phyloP scores from a whole-genome alignment of 208 protist species.

The Leptomonas seymouri region DNA sequence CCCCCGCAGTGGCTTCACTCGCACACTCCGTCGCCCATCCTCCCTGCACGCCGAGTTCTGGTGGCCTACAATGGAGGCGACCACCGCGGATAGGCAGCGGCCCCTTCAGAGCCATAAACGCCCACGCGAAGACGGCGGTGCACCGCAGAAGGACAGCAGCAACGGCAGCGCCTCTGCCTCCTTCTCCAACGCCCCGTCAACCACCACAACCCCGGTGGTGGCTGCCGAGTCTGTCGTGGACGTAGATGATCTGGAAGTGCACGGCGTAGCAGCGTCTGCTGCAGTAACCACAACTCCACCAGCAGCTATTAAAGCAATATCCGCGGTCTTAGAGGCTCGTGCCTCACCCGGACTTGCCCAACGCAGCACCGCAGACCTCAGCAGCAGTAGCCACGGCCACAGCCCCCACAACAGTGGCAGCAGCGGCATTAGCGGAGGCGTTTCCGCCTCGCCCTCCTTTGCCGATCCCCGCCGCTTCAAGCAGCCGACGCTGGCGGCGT shows the following conservation, averaged over 20 bases:
- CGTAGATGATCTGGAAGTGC: conserved; percentile 19
- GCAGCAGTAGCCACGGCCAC: conserved; percentile 7
- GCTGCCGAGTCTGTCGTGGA: conserved; percentile 16
- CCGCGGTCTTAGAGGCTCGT: not conserved
- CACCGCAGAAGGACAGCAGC: conserved; percentile 2
- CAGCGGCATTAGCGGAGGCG: not conserved
- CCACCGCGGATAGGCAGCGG: conserved; percentile 7
- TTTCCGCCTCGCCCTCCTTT: not conserved
- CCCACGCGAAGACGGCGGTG: conserved; percentile 9
- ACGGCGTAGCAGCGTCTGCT: not conserved
- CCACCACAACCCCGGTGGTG: conserved; percentile 4
- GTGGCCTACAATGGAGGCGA: conserved; percentile 4
- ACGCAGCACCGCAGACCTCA: conserved; percentile 12
- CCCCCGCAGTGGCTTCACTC: not conserved
- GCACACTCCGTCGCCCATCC: not conserved
- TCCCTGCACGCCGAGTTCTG: not conserved
- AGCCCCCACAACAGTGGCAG: conserved; percentile 10
- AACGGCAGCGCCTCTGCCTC: conserved; percentile 18
- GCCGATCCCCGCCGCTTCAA: conserved; percentile 42
- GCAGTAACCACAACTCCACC: not conserved
- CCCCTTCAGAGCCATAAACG: conserved; percentile 9
- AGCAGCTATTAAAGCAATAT: not conserved
- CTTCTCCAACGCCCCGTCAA: conserved; percentile 16
- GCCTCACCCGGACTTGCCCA: not conserved
- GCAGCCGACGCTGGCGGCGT: conserved; percentile 63